Conservation (phyloP, 225 moss, liverwort and hornwort species). For the Polytrichum formosum region DNA sequence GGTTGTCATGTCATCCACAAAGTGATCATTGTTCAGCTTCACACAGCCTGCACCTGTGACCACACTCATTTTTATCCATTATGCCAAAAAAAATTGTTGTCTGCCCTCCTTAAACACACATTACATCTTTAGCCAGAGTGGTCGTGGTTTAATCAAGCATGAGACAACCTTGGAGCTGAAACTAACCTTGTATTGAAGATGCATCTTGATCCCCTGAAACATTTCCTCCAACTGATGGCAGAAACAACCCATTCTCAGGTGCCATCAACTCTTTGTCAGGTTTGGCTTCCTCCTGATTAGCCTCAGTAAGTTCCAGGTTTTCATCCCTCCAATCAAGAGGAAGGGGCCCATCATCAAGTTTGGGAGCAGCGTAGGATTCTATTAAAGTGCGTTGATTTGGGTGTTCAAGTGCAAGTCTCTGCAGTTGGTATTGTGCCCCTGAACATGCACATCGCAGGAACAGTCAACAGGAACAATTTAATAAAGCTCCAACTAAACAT, state of each 20-base stretch:
- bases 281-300: slow-evolving; percentile 15
- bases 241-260: slow-evolving; percentile 14
- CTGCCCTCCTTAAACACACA: too few relatives aligned
- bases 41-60: slow-evolving; percentile 4
- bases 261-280: slow-evolving; percentile 21
- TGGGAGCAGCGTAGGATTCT: slow-evolving; percentile 54
- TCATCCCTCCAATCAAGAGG: slow-evolving; percentile 43
- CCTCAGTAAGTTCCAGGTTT: slow-evolving; percentile 13
- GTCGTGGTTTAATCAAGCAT: too few relatives aligned
- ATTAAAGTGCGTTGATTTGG: slow-evolving; percentile 83
- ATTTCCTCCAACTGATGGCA: background rate
- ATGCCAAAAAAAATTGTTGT: too few relatives aligned
- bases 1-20: slow-evolving; percentile 20
- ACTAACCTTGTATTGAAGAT: slow-evolving; percentile 31
- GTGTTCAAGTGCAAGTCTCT: slow-evolving; percentile 78
- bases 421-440: slow-evolving; percentile 85
- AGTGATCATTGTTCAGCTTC: slow-evolving; percentile 9
- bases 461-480: background rate
- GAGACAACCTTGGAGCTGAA: too few relatives aligned
- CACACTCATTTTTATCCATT: too few relatives aligned
- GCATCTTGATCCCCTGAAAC: slow-evolving; percentile 12
- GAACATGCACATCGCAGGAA: slow-evolving; percentile 20
- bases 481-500: too few relatives aligned
- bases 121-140: too few relatives aligned
- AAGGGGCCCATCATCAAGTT: slow-evolving; percentile 33